Conservation (phyloP, 1,284 basidiomycete genomes). For the Mycena sp. region DNA sequence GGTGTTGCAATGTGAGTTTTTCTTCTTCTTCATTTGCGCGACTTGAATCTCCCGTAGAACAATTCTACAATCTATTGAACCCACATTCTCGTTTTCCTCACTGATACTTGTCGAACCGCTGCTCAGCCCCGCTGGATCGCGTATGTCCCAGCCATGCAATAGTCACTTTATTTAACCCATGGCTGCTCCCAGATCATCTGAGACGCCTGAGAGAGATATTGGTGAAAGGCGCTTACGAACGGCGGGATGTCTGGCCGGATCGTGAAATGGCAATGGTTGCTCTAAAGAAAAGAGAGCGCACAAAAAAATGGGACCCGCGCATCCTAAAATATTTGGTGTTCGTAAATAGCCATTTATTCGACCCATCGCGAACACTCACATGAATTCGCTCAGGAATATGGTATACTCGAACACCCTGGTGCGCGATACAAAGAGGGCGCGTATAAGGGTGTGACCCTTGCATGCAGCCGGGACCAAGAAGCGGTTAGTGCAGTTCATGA, state of each 20-base stretch:
- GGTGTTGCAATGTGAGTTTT: constrained; percentile 60
- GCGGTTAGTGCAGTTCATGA: constrained; percentile 52
- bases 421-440: constrained; percentile 40
- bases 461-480: constrained; percentile 67
- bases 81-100: constrained; percentile 52
- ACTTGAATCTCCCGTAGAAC: constrained; percentile 45
- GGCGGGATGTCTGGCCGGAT: constrained; percentile 58
- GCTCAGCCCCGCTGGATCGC: constrained; percentile 56
- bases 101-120: constrained; percentile 66
- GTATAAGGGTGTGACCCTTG: constrained; percentile 54
- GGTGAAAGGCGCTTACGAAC: constrained; percentile 54
- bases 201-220: constrained; percentile 49
- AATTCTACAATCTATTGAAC: constrained; percentile 56
- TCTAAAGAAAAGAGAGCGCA: constrained; percentile 43
- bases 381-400: constrained; percentile 55
- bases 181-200: too few species aligned
- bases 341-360: constrained; percentile 27
- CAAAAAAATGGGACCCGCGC: constrained; percentile 57
- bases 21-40: neutral
- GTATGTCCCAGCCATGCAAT: too few species aligned
- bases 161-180: too few species aligned
- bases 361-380: neutral
- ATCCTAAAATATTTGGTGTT: constrained; percentile 60
- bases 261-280: constrained; percentile 49
- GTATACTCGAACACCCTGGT: constrained; percentile 49